Evolutionary conservation across 495 filamentous ascomycete species (phyloP), one percentile per base, ranked within the genome.

Genomic region (Talaromyces adpressus): DNA sequence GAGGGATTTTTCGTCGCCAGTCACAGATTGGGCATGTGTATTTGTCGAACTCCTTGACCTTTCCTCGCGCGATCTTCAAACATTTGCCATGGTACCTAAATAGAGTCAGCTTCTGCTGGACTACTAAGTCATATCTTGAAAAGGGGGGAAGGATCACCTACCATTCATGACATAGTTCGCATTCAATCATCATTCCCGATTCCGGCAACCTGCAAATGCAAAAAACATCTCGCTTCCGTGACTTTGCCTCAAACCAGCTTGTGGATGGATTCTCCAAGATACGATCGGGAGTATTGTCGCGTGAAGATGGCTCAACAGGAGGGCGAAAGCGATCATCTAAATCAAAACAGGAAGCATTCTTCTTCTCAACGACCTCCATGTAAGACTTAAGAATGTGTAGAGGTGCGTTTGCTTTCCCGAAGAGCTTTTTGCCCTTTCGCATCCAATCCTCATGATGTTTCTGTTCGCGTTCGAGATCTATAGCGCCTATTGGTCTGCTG

Each of bases 181-280:
- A 99, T 72, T 99, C 94, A 66, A 99, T 97, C 94, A 99, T 99
- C 89, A 97, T 93, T 23, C 94, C 94, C 39, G 93, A 91, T 73
- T 99, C 94, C 18, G 89, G 86, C 63, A 87, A 88, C 62, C 94
- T 87, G 75, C 94, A 99, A 68, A 99, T 96, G 75, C 94, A 99
- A 74, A 98, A 99, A 3, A 97, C 93, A 73, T 97, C 93, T 47
- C 90, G 81, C 61, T 80, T 78, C 36, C 73, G 72, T 57, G 81
- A 83, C 60, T 81, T 80, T 32, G 72, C 75, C 61, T 76, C 78
- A 82, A 69, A 79, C 78, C 68, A 78, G 23, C 64, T 70, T 25
- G 57, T 65, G 9, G 60, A 77, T 51, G 72, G 74, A 57, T 78
- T 79, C 49, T 81, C 81, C 14, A 87, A 82, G 12, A 83, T 75